Percentiles rank a stretch among this genome's conserved stretches.
phyloP scores from a whole-genome alignment of 768 basidiomycete genomes.

The Suillus fuscotomentosus region DNA sequence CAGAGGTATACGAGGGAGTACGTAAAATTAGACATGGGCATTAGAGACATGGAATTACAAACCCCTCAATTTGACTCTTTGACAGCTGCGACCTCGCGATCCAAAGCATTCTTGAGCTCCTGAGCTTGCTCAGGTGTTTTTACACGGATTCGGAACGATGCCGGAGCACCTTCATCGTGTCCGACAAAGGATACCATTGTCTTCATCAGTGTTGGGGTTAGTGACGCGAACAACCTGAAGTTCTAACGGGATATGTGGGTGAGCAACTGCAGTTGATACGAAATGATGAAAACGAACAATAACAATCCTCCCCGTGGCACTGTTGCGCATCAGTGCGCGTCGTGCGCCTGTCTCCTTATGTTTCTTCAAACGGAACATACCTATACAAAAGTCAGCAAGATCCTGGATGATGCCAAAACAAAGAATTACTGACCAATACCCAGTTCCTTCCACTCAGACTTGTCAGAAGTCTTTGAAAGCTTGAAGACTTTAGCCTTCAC shows the following conservation, averaged over 20 bases:
- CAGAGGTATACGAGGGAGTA: background rate
- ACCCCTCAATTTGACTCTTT: slow-evolving; percentile 14
- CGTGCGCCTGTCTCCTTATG: slow-evolving; percentile 61
- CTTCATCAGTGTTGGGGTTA: slow-evolving; percentile 53
- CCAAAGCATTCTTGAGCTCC: slow-evolving; percentile 56
- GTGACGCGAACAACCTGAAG: slow-evolving; percentile 61
- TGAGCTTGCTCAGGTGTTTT: slow-evolving; percentile 57
- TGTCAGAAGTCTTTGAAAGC: slow-evolving; percentile 49
- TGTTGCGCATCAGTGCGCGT: slow-evolving; percentile 69
- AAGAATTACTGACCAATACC: slow-evolving; percentile 55
- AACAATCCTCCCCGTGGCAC: slow-evolving; percentile 69
- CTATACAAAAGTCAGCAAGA: slow-evolving; percentile 33
- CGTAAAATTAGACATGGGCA: background rate
- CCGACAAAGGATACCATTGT: slow-evolving; percentile 66
- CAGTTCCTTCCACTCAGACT: slow-evolving; percentile 58
- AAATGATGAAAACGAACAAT: slow-evolving; percentile 49
- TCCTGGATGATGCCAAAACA: background rate
- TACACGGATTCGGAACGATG: slow-evolving; percentile 61
- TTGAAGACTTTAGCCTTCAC: slow-evolving; percentile 63
- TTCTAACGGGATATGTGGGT: slow-evolving; percentile 48
- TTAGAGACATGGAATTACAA: background rate
- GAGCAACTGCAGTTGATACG: background rate
- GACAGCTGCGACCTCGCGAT: slow-evolving; percentile 57
- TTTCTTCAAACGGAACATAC: slow-evolving; percentile 69
- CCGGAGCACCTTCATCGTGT: slow-evolving; percentile 54